Base-by-base conservation (phyloP, 2,329 filamentous ascomycete genomes). In the Colletotrichum orbiculare region DNA sequence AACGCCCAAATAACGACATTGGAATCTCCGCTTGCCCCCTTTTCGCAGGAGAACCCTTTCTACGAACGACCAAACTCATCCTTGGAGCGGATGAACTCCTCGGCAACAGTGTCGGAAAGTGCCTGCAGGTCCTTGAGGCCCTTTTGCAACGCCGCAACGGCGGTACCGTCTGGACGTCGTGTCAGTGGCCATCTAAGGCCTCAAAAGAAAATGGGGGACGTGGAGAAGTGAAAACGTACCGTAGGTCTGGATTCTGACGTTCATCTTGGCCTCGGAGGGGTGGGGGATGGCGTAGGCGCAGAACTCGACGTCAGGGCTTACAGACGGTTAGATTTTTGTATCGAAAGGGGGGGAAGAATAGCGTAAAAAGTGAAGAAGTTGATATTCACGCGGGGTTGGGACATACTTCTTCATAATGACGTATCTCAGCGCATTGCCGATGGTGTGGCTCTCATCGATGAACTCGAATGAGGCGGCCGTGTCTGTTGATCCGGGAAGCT, bases 241-340 rank as follows among this genome's bases (percentile, higher is more conserved):
- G 73, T 96, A 98, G 70, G 95, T 99, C 79, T 99, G 96, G 68
- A 99, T 98, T 73, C 96, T 89, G 67, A 99, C 83, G 75, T 98
- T 97, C 95, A 99, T 97, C 81, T 97, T 96, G 45, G 90, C 83
- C 79, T 99, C 96, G 43, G 94, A 97, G 54, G 96, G 96, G 79
- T 99, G 96, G 37, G 96, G 96, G 67, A 99, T 98, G 8, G 95
- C 93, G 79, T 99, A 99, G 67, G 95, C 96, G 79, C 96, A 98
- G 80, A 99, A 97, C 77, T 99, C 96, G 66, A 99, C 96, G 69
- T 96, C 89, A 37, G 96, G 95, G 77, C 95, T 98, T 33, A 35
- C 41, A 56, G 69, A 71, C 33, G 41, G 41, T 43, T 8, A n/a
- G 43, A 46, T 4, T 10, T 10, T 25, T 11, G 12, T 9, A 6